phyloP scores from a whole-genome alignment of 225 moss, liverwort and hornwort species.

The Asterella californica region DNA sequence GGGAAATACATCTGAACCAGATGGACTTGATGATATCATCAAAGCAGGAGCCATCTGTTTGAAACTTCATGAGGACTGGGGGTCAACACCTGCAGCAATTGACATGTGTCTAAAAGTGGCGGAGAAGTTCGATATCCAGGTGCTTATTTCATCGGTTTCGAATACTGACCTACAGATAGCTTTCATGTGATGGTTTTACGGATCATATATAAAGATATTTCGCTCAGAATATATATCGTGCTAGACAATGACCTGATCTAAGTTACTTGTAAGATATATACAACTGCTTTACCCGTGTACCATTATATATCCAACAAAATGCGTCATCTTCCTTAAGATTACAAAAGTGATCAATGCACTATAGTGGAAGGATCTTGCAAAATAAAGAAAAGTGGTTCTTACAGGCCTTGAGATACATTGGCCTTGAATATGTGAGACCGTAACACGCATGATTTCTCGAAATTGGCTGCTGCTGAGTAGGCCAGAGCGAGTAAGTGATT shows the following conservation, averaged over 20 bases:
- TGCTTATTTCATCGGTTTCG: slow-evolving; percentile 11
- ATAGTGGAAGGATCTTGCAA: too few relatives aligned
- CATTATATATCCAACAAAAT: background rate
- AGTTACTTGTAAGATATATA: background rate
- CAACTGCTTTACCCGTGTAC: too few relatives aligned
- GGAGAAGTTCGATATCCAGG: slow-evolving; percentile 88
- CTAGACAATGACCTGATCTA: background rate
- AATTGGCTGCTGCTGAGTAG: background rate
- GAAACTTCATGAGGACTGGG: slow-evolving; percentile 98
- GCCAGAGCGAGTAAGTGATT: background rate
- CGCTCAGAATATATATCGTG: background rate
- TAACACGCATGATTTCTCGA: background rate
- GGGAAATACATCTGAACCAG: slow-evolving; percentile 86
- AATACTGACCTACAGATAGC: too few relatives aligned
- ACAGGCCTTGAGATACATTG: too few relatives aligned
- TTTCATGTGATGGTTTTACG: background rate
- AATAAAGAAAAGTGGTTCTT: background rate
- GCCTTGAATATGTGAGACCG: background rate
- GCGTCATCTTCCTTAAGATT: background rate
- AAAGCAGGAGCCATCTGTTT: slow-evolving; percentile 85
- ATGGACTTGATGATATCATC: slow-evolving; percentile 77
- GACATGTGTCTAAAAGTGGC: slow-evolving; percentile 79
- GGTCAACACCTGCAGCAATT: slow-evolving; percentile 88
- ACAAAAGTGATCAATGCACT: background rate
- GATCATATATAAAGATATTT: background rate